Conservation (phyloP, 805 yeast genomes). For the Yarrowia sp. region DNA sequence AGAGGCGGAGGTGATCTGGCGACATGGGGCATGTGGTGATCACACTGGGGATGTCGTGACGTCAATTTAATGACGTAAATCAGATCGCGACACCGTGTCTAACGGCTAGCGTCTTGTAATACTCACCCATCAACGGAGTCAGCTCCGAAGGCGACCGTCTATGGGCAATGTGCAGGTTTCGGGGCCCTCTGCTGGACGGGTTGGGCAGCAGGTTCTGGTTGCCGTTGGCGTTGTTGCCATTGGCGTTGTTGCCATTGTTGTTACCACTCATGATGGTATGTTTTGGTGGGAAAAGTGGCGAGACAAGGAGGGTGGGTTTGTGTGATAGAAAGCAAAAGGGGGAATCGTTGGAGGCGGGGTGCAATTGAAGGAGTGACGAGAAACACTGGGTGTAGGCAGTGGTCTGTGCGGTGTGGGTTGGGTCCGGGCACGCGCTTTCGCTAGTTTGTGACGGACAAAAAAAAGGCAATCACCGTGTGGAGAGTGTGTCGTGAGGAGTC, state of each 20-base stretch:
- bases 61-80: no score
- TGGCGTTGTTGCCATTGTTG: conserved; percentile 10
- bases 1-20: no score
- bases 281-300: conserved; percentile 17
- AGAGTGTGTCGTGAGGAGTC: no score
- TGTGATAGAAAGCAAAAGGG: not conserved
- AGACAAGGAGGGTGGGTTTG: conserved; percentile 13
- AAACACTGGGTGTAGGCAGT: conserved; percentile 9
- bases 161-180: conserved; percentile 90
- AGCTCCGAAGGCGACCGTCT: conserved; percentile 95
- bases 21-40: not conserved
- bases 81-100: not conserved
- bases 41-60: no score
- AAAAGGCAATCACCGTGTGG: no score
- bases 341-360: not conserved
- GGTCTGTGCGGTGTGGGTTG: not conserved
- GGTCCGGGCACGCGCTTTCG: no score
- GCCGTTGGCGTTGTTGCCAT: not conserved
- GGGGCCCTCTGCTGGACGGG: conserved; percentile 39
- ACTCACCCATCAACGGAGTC: conserved; percentile 80
- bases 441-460: no score
- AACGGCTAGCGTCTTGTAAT: no score
- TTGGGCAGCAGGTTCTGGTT: conserved; percentile 37
- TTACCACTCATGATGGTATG: conserved; percentile 32
- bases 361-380: conserved; percentile 31